phyloP scores from a whole-genome alignment of 257 asterid species.

The Euphrasia confusa region DNA sequence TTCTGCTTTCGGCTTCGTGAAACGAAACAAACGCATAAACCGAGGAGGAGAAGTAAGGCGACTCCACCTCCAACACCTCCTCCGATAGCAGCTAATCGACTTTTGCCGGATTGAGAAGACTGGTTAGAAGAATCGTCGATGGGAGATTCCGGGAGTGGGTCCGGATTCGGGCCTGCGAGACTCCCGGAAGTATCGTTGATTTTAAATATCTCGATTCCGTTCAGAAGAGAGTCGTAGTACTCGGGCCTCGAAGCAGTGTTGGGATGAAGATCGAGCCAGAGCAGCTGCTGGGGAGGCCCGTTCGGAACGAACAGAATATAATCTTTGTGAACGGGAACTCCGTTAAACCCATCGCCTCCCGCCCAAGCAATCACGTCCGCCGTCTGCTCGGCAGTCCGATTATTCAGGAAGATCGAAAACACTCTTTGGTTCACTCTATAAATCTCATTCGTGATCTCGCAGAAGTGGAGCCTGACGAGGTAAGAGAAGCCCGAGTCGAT shows the following conservation, averaged over 20 bases:
- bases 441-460: constrained; percentile 41
- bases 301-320: constrained; percentile 49
- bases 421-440: constrained; percentile 38
- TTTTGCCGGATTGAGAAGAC: constrained; percentile 34
- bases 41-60: constrained; percentile 53
- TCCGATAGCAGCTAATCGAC: constrained; percentile 45
- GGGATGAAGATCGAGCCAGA: constrained; percentile 78
- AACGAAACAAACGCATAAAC: constrained; percentile 45
- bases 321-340: constrained; percentile 56
- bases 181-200: constrained; percentile 46
- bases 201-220: constrained; percentile 81
- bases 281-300: constrained; percentile 56
- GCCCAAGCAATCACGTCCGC: constrained; percentile 56
- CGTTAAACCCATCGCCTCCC: constrained; percentile 31
- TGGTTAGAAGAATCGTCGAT: constrained; percentile 24
- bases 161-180: constrained; percentile 86
- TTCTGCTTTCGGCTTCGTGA: constrained; percentile 16
- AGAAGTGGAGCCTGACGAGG: constrained; percentile 56
- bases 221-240: constrained; percentile 67
- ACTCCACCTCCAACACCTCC: constrained; percentile 84
- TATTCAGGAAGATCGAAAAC: constrained; percentile 39
- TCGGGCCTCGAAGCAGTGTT: constrained; percentile 26
- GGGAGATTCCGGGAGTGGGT: constrained; percentile 44
- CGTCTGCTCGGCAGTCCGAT: constrained; percentile 38
- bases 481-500: constrained; percentile 49